Base-by-base conservation (phyloP, 768 basidiomycete species). In the Imleria badia region DNA sequence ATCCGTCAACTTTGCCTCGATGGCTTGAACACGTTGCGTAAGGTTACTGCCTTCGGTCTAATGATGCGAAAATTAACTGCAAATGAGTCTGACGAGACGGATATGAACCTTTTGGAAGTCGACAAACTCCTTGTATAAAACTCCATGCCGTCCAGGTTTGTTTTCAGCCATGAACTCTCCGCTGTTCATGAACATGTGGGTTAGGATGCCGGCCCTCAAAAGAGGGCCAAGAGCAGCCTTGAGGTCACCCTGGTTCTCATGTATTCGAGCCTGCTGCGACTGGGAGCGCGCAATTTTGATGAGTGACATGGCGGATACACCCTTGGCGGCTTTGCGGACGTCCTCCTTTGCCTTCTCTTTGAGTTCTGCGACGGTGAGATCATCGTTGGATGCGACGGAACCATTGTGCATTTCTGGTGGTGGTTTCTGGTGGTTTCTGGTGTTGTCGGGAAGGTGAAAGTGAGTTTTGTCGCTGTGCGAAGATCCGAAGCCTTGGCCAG, bases 221-320 rank as follows among this genome's bases (percentile, higher is more conserved):
- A 83, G 81, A 20, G 81, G 78, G 36, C 75, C 75, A 30, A 88
- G 76, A 3, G 88, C 87, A 19, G 72, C 77, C 67, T 77, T 79
- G 50, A 89, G 72, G 62, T 91, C 83, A 1, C 85, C 85, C 38
- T 73, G 73, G 40, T 65, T 69, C 63, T 90, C 87, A 56, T 69
- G 62, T 9, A 76, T 73, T 55, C 76, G 81, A 7, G 83, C 90
- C 9, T 63, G 64, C 26, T 74, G 68, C 43, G 81, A 76, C 69
- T 87, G 86, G 14, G 70, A 72, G 45, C 82, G 79, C 22, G 90
- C 89, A 20, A 77, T 71, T 65, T 75, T 79, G 69, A 92, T 82
- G 60, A 91, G 78, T 10, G 79, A 73, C 29, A 81, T 65, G 8
- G 86, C 74, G 10, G 86, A 82, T 40, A 78, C 78, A n/a, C 84